These are phyloP conservation scores for Scedosporium minutisporum DNA, from an alignment of 2,329 filamentous ascomycete species.

Conservation along the genomic window DNA sequence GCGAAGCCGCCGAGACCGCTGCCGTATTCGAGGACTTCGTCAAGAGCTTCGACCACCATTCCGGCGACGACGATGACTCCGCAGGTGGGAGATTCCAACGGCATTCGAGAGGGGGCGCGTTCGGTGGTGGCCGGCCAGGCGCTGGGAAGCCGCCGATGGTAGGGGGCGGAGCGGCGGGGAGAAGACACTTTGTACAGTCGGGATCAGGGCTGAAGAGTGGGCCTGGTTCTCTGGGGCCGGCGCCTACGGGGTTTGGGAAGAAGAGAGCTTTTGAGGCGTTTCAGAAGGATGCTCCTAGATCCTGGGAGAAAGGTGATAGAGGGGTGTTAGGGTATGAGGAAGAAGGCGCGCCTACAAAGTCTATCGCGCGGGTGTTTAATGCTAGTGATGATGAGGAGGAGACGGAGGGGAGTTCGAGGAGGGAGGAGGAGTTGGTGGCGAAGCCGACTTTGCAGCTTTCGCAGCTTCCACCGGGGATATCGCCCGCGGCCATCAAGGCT, in stretches of 20 bases:
- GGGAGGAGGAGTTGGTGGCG: constrained; percentile 48
- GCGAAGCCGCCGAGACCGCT: constrained; percentile 79
- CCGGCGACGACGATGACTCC: constrained; percentile 32
- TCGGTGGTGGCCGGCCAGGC: not conserved
- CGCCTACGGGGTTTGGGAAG: constrained; percentile 37
- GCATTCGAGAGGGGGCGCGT: not conserved
- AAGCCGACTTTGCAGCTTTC: constrained; percentile 54
- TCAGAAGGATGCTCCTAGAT: constrained; percentile 31
- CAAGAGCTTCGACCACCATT: constrained; percentile 62
- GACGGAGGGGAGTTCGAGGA: constrained; percentile 17
- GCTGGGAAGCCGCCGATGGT: not conserved
- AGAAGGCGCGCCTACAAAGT: constrained; percentile 33
- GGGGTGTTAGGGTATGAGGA: constrained; percentile 29
- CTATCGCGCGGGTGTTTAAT: constrained; percentile 59
- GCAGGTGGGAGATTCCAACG: not conserved
- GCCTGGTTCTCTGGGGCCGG: constrained; percentile 50
- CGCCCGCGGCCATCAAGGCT: constrained; percentile 48
- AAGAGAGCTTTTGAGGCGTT: constrained; percentile 41
- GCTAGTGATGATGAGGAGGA: constrained; percentile 52
- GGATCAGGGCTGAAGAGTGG: constrained; percentile 47
- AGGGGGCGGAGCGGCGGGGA: constrained; percentile 25
- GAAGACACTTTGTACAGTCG: constrained; percentile 52
- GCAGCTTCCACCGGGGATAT: constrained; percentile 51
- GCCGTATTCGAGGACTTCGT: constrained; percentile 82
- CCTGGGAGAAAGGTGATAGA: constrained; percentile 18